Conservation (phyloP, 768 basidiomycete genomes). For the Podaxis mareebaensis region DNA sequence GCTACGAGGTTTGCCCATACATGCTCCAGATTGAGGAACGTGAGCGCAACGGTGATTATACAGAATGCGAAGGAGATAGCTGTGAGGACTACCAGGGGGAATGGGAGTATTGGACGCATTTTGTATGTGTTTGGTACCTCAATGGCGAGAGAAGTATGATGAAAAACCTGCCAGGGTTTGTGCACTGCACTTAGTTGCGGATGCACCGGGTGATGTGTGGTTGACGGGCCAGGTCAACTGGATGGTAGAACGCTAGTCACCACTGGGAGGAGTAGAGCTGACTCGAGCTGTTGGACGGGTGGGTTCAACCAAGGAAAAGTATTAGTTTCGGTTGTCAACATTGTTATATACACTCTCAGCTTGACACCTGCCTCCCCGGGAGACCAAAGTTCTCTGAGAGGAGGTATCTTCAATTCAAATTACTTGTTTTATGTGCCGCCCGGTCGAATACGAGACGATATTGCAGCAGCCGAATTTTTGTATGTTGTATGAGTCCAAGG, state of each 20-base stretch:
- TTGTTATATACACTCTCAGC: no score
- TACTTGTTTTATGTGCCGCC: no score
- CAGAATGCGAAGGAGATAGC: slow-evolving; percentile 21
- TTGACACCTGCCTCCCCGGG: no score
- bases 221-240: background rate
- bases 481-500: no score
- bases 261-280: background rate
- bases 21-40: slow-evolving; percentile 14
- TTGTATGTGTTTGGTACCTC: background rate
- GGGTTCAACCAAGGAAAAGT: slow-evolving; percentile 5
- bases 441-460: no score
- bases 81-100: slow-evolving; percentile 19
- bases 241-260: background rate
- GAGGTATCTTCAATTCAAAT: no score
- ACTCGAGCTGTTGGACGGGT: background rate
- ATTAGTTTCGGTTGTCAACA: no score
- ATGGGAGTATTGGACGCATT: slow-evolving; percentile 17
- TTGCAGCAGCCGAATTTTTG: no score
- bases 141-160: background rate
- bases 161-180: background rate
- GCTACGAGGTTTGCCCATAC: slow-evolving; percentile 26
- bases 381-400: no score
- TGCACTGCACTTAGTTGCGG: background rate
- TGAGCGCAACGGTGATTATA: slow-evolving; percentile 23
- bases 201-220: background rate